phyloP scores from a whole-genome alignment of 225 moss, liverwort and hornwort genomes.

The Takakia lepidozioides region DNA sequence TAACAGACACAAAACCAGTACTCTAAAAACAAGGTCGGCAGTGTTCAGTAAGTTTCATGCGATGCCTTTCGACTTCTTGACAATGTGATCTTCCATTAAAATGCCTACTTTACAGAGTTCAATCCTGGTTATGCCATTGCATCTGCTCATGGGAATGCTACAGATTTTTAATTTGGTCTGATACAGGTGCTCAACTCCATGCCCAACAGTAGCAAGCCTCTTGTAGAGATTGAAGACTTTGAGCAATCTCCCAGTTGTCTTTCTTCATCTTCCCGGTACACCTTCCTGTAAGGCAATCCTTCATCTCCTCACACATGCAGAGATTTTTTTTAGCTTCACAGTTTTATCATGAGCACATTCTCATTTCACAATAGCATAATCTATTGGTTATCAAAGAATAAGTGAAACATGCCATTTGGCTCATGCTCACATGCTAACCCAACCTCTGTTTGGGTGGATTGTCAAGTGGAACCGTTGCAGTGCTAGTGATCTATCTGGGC shows the following conservation, averaged over 20 bases:
- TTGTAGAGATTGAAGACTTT: conserved; percentile 60
- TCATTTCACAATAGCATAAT: conserved; percentile 53
- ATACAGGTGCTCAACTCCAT: conserved; percentile 69
- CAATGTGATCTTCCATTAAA: conserved; percentile 69
- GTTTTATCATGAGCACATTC: conserved; percentile 71
- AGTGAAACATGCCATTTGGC: too few species aligned
- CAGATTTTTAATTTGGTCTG: conserved; percentile 84
- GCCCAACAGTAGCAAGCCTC: conserved; percentile 66
- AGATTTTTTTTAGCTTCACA: conserved; percentile 75
- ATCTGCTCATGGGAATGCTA: conserved; percentile 83
- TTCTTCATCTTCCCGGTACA: not conserved
- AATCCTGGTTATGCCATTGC: conserved; percentile 79
- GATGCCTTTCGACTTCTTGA: conserved; percentile 74
- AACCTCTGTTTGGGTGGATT: conserved; percentile 91
- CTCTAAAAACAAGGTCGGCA: too few species aligned
- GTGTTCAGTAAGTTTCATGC: too few species aligned
- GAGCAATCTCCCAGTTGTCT: conserved; percentile 4
- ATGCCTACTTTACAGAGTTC: conserved; percentile 35
- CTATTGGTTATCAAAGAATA: too few species aligned
- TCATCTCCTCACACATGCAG: conserved; percentile 58
- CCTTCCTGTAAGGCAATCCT: conserved; percentile 19
- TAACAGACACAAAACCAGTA: too few species aligned
- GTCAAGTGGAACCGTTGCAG: conserved; percentile 68
- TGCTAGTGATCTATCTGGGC: conserved; percentile 93
- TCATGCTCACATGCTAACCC: too few species aligned